Evolutionary conservation across 2,329 filamentous ascomycete genomes (phyloP).

Genomic region (Cladophialophora bantiana): DNA sequence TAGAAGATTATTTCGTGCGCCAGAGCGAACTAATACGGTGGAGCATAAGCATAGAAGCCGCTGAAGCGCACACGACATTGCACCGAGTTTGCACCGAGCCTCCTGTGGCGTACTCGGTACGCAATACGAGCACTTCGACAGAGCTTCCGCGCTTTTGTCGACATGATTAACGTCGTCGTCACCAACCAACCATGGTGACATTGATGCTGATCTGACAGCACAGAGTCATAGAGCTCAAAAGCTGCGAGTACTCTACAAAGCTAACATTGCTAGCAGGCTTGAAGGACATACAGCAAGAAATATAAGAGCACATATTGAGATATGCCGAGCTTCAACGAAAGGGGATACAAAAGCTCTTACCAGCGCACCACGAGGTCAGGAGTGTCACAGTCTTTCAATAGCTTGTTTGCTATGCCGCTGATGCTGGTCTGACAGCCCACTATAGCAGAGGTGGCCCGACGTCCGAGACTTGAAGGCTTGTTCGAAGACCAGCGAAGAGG

Average conservation of each 20-base stretch:
- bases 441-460: not conserved
- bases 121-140: too few species aligned
- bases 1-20: not conserved
- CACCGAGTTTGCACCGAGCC: too few species aligned
- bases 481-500: not conserved
- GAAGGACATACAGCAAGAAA: not conserved
- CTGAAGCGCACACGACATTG: too few species aligned
- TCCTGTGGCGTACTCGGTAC: too few species aligned
- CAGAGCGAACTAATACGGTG: not conserved
- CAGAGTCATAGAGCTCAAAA: not conserved
- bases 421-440: not conserved
- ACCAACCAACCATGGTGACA: not conserved
- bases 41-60: not conserved
- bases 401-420: not conserved
- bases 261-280: not conserved
- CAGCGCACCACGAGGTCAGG: not conserved
- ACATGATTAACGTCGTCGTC: not conserved
- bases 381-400: not conserved
- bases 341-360: not conserved
- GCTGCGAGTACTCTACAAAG: not conserved
- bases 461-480: not conserved
- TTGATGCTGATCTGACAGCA: not conserved
- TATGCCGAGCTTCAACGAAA: not conserved
- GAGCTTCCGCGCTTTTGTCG: not conserved
- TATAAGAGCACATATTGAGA: not conserved